Evolutionary conservation across 768 basidiomycete species (phyloP).

Genomic region (Mycena galericulata): DNA sequence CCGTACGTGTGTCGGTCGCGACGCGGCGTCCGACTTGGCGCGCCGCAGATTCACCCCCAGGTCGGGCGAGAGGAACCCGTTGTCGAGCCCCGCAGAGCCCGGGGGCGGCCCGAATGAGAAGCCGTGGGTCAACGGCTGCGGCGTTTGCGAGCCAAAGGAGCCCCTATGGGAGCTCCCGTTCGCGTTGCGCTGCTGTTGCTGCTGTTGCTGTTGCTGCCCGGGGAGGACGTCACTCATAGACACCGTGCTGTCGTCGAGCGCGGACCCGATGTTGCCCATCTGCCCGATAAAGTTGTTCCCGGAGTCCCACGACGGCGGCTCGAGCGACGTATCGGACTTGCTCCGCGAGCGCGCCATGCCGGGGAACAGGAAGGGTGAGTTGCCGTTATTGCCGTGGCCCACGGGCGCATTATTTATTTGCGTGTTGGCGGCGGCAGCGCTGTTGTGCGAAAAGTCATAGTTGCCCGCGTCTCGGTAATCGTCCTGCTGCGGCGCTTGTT

Average conservation of each 20-base stretch:
- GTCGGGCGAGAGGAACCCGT: conserved; percentile 45
- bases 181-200: conserved; percentile 30
- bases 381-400: conserved; percentile 9
- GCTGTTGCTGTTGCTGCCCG: conserved; percentile 40
- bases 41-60: conserved; percentile 40
- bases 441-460: conserved; percentile 18
- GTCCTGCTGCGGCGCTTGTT: conserved; percentile 22
- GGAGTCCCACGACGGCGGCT: conserved; percentile 66
- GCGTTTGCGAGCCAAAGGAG: conserved; percentile 38
- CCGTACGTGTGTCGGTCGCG: conserved; percentile 40
- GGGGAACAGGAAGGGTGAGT: conserved; percentile 45
- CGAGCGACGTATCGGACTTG: conserved; percentile 70
- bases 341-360: conserved; percentile 61
- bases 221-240: conserved; percentile 44
- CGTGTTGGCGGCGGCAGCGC: conserved; percentile 22
- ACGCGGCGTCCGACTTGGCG: conserved; percentile 41
- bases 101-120: conserved; percentile 48
- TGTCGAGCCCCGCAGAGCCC: conserved; percentile 28
- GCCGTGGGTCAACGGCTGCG: conserved; percentile 36
- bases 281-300: conserved; percentile 44
- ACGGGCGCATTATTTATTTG: conserved; percentile 9
- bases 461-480: conserved; percentile 16
- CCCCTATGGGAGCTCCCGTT: conserved; percentile 38
- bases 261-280: conserved; percentile 47
- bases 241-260: conserved; percentile 49